phyloP scores from a whole-genome alignment of 257 asterid species.

The Solanum stenotomum region DNA sequence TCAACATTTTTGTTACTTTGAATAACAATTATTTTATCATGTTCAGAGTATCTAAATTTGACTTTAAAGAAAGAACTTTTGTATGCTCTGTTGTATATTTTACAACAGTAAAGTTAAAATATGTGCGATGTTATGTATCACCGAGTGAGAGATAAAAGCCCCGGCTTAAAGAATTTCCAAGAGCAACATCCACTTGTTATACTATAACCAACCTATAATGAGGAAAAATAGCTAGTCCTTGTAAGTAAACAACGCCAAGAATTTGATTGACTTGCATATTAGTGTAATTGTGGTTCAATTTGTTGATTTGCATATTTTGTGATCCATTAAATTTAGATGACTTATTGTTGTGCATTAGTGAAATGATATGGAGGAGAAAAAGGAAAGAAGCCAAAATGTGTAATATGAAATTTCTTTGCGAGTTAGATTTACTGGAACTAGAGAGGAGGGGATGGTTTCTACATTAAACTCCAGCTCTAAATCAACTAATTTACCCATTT shows the following conservation, averaged over 20 bases:
- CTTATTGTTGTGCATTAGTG: not conserved
- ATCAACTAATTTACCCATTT: not conserved
- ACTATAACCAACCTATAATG: not conserved
- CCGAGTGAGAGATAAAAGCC: not conserved
- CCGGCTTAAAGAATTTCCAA: not conserved
- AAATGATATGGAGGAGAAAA: not conserved
- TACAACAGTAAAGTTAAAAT: too few relatives aligned
- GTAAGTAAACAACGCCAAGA: not conserved
- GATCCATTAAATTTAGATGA: not conserved
- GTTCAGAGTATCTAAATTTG: too few relatives aligned
- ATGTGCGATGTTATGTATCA: not conserved
- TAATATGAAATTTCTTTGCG: not conserved
- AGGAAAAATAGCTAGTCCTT: not conserved
- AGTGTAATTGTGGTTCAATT: not conserved
- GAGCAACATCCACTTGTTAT: not conserved
- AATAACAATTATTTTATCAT: too few relatives aligned
- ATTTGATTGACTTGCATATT: not conserved
- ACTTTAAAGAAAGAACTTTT: too few relatives aligned
- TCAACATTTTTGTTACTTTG: too few relatives aligned
- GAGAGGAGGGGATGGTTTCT: not conserved
- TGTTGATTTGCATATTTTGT: not conserved
- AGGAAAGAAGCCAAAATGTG: not conserved
- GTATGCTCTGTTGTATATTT: too few relatives aligned
- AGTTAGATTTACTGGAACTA: not conserved
- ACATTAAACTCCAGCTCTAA: not conserved